phyloP scores from a whole-genome alignment of 2,329 filamentous ascomycete species.

The Aspergillus pseudoviridinutans region DNA sequence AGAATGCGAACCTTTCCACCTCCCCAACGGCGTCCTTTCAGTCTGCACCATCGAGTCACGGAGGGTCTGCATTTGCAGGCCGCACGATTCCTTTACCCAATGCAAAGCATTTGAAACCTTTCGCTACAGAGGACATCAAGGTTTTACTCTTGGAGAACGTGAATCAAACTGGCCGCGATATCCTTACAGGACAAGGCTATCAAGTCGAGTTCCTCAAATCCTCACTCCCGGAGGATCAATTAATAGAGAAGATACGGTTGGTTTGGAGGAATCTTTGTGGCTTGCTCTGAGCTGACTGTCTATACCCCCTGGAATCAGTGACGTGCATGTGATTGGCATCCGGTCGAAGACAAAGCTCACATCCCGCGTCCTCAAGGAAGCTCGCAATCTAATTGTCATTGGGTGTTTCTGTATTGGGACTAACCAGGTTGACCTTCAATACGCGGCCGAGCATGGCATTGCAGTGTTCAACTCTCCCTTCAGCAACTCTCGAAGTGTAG shows the following conservation, averaged over 20 bases:
- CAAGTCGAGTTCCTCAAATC: constrained; percentile 90
- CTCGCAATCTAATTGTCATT: constrained; percentile 90
- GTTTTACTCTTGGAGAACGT: constrained; percentile 94
- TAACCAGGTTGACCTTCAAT: constrained; percentile 50
- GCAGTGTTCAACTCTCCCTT: constrained; percentile 99
- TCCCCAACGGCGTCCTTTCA: constrained; percentile 73
- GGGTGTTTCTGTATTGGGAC: constrained; percentile 99
- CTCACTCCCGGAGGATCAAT: constrained; percentile 83
- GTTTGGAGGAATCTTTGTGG: neutral
- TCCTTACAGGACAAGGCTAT: constrained; percentile 81
- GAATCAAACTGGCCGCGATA: constrained; percentile 81
- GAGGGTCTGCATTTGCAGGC: constrained; percentile 41
- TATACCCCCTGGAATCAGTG: constrained; percentile 47
- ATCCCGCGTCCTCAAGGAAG: constrained; percentile 76
- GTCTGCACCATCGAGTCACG: constrained; percentile 65
- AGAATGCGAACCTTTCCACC: constrained; percentile 65
- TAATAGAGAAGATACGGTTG: constrained; percentile 96
- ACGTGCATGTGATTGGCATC: constrained; percentile 96
- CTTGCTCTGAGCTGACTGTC: constrained; percentile 11
- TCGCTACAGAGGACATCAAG: constrained; percentile 93
- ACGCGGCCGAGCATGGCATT: constrained; percentile 58
- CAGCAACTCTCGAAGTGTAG: constrained; percentile 94
- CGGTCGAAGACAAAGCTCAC: constrained; percentile 96
- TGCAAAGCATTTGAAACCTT: constrained; percentile 83
- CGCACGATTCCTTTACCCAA: constrained; percentile 44